Percentiles rank a stretch among this genome's conserved stretches.
Conservation (phyloP, 2,329 filamentous ascomycete species). For the Stagonosporopsis cucurbitacearum region DNA sequence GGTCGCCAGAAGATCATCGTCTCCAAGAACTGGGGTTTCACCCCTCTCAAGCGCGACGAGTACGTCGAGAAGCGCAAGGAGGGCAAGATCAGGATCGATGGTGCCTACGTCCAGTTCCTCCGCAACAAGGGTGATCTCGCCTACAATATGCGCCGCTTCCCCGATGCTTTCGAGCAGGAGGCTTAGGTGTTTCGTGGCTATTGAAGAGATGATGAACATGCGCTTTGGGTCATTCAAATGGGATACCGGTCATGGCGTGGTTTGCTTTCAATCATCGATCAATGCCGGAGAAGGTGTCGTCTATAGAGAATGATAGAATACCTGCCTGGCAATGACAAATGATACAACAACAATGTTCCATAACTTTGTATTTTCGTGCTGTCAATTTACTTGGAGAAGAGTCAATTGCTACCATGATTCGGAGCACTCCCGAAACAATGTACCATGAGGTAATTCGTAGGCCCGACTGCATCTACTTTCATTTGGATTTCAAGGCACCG, state of each 20-base stretch:
- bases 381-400: too few species aligned
- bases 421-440: too few species aligned
- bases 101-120: slow-evolving; percentile 99
- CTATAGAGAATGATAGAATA: slow-evolving; percentile 40
- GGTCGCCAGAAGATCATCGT: slow-evolving; percentile 99
- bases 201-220: slow-evolving; percentile 40
- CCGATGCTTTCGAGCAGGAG: slow-evolving; percentile 75
- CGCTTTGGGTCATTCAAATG: slow-evolving; percentile 39
- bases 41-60: slow-evolving; percentile 94
- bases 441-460: not conserved
- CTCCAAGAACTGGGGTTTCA: slow-evolving; percentile 99
- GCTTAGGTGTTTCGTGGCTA: slow-evolving; percentile 38
- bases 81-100: slow-evolving; percentile 93
- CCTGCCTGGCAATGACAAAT: slow-evolving; percentile 45
- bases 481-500: slow-evolving; percentile 7
- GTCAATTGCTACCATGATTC: too few species aligned
- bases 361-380: slow-evolving; percentile 4
- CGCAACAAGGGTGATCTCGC: slow-evolving; percentile 86
- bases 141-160: slow-evolving; percentile 93
- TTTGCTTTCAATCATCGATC: slow-evolving; percentile 47
- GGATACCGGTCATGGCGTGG: slow-evolving; percentile 49
- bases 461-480: not conserved
- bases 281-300: slow-evolving; percentile 35
- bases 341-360: slow-evolving; percentile 29
- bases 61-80: slow-evolving; percentile 95